Conservation (phyloP, 106 monocot genomes). For the Dioscorea zingiberensis region DNA sequence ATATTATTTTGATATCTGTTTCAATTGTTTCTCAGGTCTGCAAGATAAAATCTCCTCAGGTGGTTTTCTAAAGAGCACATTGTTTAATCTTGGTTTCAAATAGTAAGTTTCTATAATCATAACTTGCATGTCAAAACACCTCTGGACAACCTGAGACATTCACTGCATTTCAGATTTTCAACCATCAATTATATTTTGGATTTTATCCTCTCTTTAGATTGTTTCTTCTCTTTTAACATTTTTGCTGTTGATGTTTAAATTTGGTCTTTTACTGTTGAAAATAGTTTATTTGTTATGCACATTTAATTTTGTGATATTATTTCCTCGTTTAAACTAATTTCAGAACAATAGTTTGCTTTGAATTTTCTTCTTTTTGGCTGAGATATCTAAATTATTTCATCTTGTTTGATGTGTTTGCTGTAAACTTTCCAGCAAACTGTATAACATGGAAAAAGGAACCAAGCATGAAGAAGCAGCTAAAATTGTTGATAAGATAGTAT, state of each 20-base stretch:
- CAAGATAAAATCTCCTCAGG: constrained; percentile 64
- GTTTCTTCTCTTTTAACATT: not conserved
- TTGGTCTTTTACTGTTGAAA: not conserved
- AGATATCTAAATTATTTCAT: too few relatives aligned
- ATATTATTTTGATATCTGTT: not conserved
- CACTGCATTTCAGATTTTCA: not conserved
- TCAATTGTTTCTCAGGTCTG: constrained; percentile 45
- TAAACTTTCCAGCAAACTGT: constrained; percentile 46
- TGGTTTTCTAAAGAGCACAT: constrained; percentile 59
- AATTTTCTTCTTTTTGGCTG: not conserved
- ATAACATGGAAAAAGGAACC: constrained; percentile 59
- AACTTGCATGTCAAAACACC: not conserved
- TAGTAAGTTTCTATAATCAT: constrained; percentile 45
- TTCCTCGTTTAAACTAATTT: too few relatives aligned
- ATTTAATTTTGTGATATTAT: not conserved
- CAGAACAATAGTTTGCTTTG: not conserved
- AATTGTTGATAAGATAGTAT: constrained; percentile 74
- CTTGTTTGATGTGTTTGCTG: too few relatives aligned
- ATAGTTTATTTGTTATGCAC: not conserved
- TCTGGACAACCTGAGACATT: too few relatives aligned
- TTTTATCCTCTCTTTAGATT: not conserved
- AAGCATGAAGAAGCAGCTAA: constrained; percentile 74
- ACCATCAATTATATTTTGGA: not conserved
- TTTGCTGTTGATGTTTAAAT: not conserved
- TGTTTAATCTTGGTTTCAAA: constrained; percentile 66